Evolutionary conservation across 2,329 filamentous ascomycete genomes (phyloP).

Genomic region (Trichophyton simii): DNA sequence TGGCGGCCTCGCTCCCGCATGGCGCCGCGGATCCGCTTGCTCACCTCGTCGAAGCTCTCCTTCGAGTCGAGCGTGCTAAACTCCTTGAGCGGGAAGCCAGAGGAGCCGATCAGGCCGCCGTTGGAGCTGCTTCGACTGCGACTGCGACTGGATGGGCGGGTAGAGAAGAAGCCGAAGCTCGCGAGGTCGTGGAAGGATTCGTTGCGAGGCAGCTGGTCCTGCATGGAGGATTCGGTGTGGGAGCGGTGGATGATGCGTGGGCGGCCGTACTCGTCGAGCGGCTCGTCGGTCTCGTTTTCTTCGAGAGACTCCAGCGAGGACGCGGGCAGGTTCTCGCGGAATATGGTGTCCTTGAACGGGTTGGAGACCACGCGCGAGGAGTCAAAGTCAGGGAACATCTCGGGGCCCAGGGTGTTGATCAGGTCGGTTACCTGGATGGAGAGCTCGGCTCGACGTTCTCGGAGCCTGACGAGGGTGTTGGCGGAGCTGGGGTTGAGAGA

Average conservation of each 20-base stretch:
- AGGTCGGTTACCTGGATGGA: slow-evolving; percentile 74
- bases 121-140: slow-evolving; percentile 57
- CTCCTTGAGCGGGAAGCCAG: slow-evolving; percentile 53
- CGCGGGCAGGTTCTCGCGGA: neutral
- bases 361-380: slow-evolving; percentile 54
- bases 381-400: slow-evolving; percentile 95
- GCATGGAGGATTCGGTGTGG: neutral
- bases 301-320: neutral
- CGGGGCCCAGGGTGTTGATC: slow-evolving; percentile 89
- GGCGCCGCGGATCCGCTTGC: slow-evolving; percentile 66
- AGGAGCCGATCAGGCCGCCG: slow-evolving; percentile 48
- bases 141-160: slow-evolving; percentile 61
- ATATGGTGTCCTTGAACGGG: slow-evolving; percentile 31
- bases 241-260: neutral
- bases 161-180: slow-evolving; percentile 79
- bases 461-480: slow-evolving; percentile 70
- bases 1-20: slow-evolving; percentile 66
- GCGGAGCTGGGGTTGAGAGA: slow-evolving; percentile 73
- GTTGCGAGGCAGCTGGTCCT: slow-evolving; percentile 59
- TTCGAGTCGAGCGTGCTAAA: slow-evolving; percentile 57
- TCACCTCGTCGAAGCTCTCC: slow-evolving; percentile 69
- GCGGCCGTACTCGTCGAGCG: slow-evolving; percentile 17
- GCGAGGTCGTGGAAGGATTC: slow-evolving; percentile 90
- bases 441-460: slow-evolving; percentile 58
- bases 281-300: slow-evolving; percentile 13